Evolutionary conservation across 352 stramenopile genomes (phyloP).

Genomic region (Globisporangium spinosum): DNA sequence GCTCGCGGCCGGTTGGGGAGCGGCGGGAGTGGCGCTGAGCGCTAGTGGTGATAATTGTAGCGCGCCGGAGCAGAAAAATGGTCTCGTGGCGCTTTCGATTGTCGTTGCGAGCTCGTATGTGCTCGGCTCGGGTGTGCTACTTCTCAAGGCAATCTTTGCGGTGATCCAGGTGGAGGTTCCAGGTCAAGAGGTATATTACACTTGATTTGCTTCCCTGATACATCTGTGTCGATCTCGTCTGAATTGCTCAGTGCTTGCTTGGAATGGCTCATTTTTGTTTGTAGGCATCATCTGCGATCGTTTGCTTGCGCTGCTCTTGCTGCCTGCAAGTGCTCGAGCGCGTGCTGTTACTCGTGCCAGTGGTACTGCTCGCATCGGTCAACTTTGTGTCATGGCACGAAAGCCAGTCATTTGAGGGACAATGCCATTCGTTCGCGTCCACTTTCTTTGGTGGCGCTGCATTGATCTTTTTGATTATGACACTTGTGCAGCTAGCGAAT

Average conservation of each 20-base stretch:
- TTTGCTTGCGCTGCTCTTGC: conserved; percentile 54
- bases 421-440: background rate
- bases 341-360: conserved; percentile 26
- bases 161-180: background rate
- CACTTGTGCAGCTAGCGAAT: conserved; percentile 7
- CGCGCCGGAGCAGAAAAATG: background rate
- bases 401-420: background rate
- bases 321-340: conserved; percentile 41
- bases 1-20: background rate
- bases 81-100: conserved; percentile 1
- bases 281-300: conserved; percentile 31
- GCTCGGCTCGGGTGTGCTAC: background rate
- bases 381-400: conserved; percentile 32
- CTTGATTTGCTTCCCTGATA: background rate
- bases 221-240: background rate
- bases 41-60: background rate
- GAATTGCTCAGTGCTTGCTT: background rate
- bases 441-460: conserved; percentile 29
- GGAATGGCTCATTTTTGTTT: background rate
- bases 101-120: conserved; percentile 3
- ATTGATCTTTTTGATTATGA: conserved; percentile 24
- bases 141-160: background rate
- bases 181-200: conserved; percentile 22
- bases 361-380: conserved; percentile 19
- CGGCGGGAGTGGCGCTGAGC: background rate